Conservation (phyloP, 495 filamentous ascomycete species). For the Annulohypoxylon stygium region DNA sequence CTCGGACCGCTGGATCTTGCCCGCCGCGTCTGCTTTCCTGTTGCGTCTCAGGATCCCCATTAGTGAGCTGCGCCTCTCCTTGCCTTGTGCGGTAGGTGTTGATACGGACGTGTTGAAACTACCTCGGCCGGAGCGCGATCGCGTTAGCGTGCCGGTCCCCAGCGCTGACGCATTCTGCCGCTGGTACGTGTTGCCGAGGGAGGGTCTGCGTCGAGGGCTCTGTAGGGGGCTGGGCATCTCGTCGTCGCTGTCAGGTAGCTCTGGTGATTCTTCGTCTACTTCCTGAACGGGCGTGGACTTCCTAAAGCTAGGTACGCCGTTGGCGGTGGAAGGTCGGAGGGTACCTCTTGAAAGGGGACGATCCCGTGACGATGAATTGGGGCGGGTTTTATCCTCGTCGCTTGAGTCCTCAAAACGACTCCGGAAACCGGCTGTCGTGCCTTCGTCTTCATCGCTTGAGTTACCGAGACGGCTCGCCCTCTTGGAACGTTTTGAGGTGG, state of each 20-base stretch:
- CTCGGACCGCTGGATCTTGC: conserved; percentile 60
- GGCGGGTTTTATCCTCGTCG: conserved; percentile 70
- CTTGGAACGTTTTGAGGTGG: conserved; percentile 36
- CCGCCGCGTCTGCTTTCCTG: conserved; percentile 52
- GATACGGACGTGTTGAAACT: conserved; percentile 47
- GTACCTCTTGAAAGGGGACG: conserved; percentile 36
- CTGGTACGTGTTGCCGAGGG: background rate
- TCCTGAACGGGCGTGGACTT: conserved; percentile 51
- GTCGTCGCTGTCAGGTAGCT: conserved; percentile 48
- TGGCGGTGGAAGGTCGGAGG: conserved; percentile 37
- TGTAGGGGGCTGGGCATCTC: conserved; percentile 48
- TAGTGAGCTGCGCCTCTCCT: conserved; percentile 54
- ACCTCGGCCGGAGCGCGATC: conserved; percentile 56
- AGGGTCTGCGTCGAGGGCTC: conserved; percentile 19
- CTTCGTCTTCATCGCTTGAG: conserved; percentile 80
- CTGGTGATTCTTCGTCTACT: conserved; percentile 56
- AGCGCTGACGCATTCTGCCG: conserved; percentile 46
- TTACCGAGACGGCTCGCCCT: conserved; percentile 69
- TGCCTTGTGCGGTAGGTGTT: conserved; percentile 19
- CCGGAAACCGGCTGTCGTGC: conserved; percentile 59
- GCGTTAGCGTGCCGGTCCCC: conserved; percentile 46
- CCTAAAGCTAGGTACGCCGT: conserved; percentile 27
- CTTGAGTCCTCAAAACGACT: conserved; percentile 88
- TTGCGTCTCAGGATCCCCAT: conserved; percentile 63
- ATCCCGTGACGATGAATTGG: conserved; percentile 33